A percentile compares a stretch with the other conserved stretches of the same genome.
Evolutionary conservation across 495 filamentous ascomycete species (phyloP).

Genomic region (Penicillium roqueforti): DNA sequence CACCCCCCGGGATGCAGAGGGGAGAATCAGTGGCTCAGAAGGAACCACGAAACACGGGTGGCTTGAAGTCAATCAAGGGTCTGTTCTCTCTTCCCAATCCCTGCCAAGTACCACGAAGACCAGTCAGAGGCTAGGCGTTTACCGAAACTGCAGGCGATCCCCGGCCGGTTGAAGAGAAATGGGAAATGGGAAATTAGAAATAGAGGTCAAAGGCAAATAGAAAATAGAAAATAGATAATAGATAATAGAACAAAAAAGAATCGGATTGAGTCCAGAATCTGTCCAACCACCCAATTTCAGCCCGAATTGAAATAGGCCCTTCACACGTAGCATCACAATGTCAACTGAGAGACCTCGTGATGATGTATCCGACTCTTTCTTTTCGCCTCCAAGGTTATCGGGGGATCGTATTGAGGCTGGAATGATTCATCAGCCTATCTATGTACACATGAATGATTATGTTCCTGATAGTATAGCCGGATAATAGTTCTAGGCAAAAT

Average conservation of each 20-base stretch:
- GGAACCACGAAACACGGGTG: slow-evolving; percentile 39
- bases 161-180: slow-evolving; percentile 5
- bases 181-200: background rate
- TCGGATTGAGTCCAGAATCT: background rate
- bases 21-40: slow-evolving; percentile 35
- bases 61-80: slow-evolving; percentile 31
- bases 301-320: slow-evolving; percentile 6
- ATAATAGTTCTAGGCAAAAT: slow-evolving; percentile 2
- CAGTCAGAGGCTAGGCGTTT: slow-evolving; percentile 4
- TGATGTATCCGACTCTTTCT: background rate
- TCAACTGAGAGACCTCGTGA: slow-evolving; percentile 7
- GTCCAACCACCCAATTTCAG: slow-evolving; percentile 5
- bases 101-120: slow-evolving; percentile 16
- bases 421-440: background rate
- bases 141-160: too few species aligned
- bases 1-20: slow-evolving; percentile 28
- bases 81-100: slow-evolving; percentile 27
- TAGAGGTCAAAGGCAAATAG: too few species aligned
- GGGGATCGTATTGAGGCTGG: background rate
- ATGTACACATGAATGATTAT: background rate
- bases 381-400: background rate
- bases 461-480: background rate
- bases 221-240: background rate
- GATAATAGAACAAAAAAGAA: background rate
- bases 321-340: slow-evolving; percentile 12